phyloP scores from a whole-genome alignment of 2,329 filamentous ascomycete species.

The Fusarium circinatum region DNA sequence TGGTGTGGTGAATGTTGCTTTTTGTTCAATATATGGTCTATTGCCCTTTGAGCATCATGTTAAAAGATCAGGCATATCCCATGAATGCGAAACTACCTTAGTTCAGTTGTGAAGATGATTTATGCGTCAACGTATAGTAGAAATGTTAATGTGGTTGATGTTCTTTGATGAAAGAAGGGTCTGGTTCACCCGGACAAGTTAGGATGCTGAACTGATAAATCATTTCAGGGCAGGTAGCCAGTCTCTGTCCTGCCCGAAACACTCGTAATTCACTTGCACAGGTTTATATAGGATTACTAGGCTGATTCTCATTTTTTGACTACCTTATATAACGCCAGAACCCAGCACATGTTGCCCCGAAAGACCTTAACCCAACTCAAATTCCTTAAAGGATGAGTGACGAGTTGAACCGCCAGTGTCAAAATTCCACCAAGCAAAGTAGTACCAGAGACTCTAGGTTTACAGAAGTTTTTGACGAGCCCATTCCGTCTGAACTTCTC shows the following conservation, averaged over 20 bases:
- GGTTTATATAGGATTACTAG: background rate
- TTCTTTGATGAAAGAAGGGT: background rate
- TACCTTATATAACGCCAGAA: background rate
- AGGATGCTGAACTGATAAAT: too few species aligned
- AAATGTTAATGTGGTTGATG: background rate
- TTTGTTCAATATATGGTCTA: background rate
- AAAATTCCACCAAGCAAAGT: too few species aligned
- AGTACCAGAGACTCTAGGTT: background rate
- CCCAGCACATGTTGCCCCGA: background rate
- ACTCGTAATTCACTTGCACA: background rate
- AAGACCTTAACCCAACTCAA: background rate
- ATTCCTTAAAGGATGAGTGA: background rate
- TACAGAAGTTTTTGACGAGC: background rate
- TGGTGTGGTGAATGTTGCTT: background rate
- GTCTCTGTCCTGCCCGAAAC: background rate
- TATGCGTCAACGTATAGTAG: background rate
- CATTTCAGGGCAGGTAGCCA: too few species aligned
- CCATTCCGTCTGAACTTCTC: background rate
- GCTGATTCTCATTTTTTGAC: too few species aligned
- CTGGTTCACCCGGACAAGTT: background rate
- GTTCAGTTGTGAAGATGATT: background rate
- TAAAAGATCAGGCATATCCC: background rate
- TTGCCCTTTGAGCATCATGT: background rate
- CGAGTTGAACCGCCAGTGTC: background rate
- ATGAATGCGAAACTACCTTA: background rate